Base-by-base conservation (phyloP, 768 basidiomycete genomes). In the Amanita thiersii region DNA sequence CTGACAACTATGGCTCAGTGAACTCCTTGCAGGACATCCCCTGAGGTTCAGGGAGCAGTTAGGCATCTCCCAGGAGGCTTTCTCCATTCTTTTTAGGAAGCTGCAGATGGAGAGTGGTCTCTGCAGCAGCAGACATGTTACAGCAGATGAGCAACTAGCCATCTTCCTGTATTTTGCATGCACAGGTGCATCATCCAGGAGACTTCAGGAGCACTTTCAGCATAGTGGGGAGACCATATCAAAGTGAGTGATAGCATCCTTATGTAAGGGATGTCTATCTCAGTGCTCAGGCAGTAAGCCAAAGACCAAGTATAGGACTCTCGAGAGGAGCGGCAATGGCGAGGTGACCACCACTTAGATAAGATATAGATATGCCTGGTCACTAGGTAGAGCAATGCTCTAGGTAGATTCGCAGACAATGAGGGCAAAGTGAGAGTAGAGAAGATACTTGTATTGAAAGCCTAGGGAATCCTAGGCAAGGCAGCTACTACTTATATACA, bases 161-260 rank as follows among this genome's bases (percentile, higher is more conserved):
- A 58, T 60, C 4, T 63, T 59, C 36, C 47, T 64, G 2, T 45
- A 53, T 29, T 34, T 50, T 20, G 40, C 47, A 17, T 32, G 50
- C 5, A 56, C 45, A 26, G 56, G 55, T 6, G n/a, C 43, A n/a
- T 47, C 47, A 3, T 55, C 48, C 15, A 40, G 52, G 3, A 45
- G 53, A 12, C 39, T 57, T 4, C 50, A 50, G 32, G 59, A 61
- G 37, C 46, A 50, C 0, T 60, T 64, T 36, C 62, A 62, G 37
- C 20, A 55, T 4, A 58, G 57, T 40, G 53, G 51, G 7, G 57
- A 59, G 19, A 64, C 60, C 0, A 59, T 64, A 8, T 52, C 48
- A 11, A 46, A 46, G 60, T 62, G 38, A 11, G 47, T 47, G 11
- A 19, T 15, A n/a, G n/a, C n/a, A n/a, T n/a, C n/a, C n/a, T n/a